Conservation (phyloP, 2,329 filamentous ascomycete genomes). For the Spiromastix sp. region DNA sequence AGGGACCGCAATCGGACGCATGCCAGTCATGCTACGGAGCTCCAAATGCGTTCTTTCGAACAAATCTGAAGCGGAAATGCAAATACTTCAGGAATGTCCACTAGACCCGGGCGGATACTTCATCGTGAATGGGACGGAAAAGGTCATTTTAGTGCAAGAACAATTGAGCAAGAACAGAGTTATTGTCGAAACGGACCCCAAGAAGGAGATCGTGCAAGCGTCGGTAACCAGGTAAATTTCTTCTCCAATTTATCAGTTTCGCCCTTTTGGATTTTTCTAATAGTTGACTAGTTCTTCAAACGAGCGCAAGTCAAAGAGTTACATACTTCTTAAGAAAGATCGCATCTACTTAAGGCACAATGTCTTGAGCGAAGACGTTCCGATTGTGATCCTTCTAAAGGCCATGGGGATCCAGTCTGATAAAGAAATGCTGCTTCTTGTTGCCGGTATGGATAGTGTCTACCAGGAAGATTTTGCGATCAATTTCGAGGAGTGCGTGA, state of each 20-base stretch:
- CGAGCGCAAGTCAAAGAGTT: constrained; percentile 95
- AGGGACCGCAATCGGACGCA: constrained; percentile 69
- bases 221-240: constrained; percentile 62
- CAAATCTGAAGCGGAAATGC: constrained; percentile 81
- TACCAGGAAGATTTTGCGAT: constrained; percentile 94
- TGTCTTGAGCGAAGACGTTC: constrained; percentile 84
- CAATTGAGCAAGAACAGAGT: constrained; percentile 98
- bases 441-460: constrained; percentile 72
- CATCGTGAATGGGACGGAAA: constrained; percentile 93
- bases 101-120: constrained; percentile 96
- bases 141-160: constrained; percentile 96
- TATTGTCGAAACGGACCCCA: constrained; percentile 85
- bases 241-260: neutral
- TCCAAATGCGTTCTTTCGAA: constrained; percentile 80
- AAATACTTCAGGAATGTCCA: constrained; percentile 85
- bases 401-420: constrained; percentile 90
- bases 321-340: constrained; percentile 89
- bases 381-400: constrained; percentile 85
- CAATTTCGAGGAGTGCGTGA: constrained; percentile 88
- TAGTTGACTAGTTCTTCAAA: constrained; percentile 68
- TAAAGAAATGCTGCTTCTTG: constrained; percentile 85
- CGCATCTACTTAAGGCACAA: constrained; percentile 85
- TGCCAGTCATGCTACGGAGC: constrained; percentile 96
- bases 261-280: constrained; percentile 12
- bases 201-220: constrained; percentile 87